Base-by-base conservation (phyloP, 1,284 basidiomycete species). In the Naganishia albida region DNA sequence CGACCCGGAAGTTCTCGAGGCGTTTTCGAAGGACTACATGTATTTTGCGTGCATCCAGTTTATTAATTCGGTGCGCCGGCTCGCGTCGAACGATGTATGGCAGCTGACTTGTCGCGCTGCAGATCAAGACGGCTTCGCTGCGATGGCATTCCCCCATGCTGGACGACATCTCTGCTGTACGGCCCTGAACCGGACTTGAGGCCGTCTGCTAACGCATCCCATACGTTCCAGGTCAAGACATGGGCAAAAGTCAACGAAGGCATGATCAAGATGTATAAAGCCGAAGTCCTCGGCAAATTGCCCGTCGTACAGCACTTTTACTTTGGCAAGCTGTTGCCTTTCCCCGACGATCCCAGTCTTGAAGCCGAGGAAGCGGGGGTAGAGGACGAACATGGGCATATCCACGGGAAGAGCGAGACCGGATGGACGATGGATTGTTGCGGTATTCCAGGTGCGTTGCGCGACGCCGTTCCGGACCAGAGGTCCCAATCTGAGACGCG, bases 61-160 rank as follows among this genome's bases (percentile, higher is more conserved):
- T 77, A 98, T 98, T 81, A 98, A 98, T 78, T 93, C 91, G 18
- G 91, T 91, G 39, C 28, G 44, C 20, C 12, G 7, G 2, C 23
- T 18, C 25, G 1, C 30, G 30, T n/a, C 18, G 10, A 1, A 12
- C 2, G 2, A 8, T 39, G 40, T 10, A 52, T 43, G 10, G 13
- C 34, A 8, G 16, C 30, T 7, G 12, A 7, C 30, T 7, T 26
- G 13, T 18, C 7, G 12, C 20, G 49, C 2, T 44, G 1, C 70
- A 93, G 90, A 91, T 96, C 73, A 98, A 99, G 78, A 94, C 93
- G 0, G 93, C 93, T 0, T 93, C 92, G 0, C 82, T 99, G 2
- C 85, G 94, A 56, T 99, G 95, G 96, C 96, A 99, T 80, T 97
- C 93, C 0, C 96, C 95, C 0, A 99, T 99, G 95, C 85, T 99